Percentiles rank a stretch among this genome's conserved stretches.
These are phyloP conservation scores for Fusarium sublunatum DNA, from an alignment of 2,329 filamentous ascomycete species.

Conservation along the genomic window DNA sequence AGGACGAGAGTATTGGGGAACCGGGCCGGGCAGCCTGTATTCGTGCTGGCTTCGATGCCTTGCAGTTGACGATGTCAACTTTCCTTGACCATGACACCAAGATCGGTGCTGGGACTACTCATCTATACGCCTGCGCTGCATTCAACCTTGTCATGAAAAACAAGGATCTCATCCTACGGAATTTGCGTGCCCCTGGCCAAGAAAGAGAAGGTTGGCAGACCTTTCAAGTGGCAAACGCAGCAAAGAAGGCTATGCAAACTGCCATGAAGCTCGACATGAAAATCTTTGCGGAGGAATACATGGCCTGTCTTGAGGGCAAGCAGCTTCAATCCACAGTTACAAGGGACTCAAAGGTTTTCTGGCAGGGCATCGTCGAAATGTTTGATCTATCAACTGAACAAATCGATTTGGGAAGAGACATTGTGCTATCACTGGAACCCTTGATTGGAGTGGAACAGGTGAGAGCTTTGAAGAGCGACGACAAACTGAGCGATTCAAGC, in stretches of 20 bases:
- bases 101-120: constrained; percentile 62
- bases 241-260: constrained; percentile 62
- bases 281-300: constrained; percentile 57
- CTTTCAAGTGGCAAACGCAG: constrained; percentile 57
- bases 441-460: constrained; percentile 83
- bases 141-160: constrained; percentile 74
- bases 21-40: constrained; percentile 71
- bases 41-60: constrained; percentile 70
- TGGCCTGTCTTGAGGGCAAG: constrained; percentile 69
- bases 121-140: constrained; percentile 72
- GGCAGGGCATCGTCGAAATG: constrained; percentile 65
- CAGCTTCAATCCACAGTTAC: constrained; percentile 74
- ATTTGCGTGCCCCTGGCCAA: constrained; percentile 45
- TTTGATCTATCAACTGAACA: constrained; percentile 82
- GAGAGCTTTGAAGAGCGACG: constrained; percentile 61
- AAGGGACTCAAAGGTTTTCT: constrained; percentile 68
- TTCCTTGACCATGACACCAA: constrained; percentile 62
- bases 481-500: constrained; percentile 53
- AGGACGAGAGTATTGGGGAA: constrained; percentile 64
- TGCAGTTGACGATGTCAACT: constrained; percentile 67
- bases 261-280: constrained; percentile 62
- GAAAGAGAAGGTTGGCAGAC: constrained; percentile 53
- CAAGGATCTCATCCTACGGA: constrained; percentile 66
- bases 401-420: constrained; percentile 77
- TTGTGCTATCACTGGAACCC: constrained; percentile 76